phyloP scores from a whole-genome alignment of 2,329 filamentous ascomycete genomes.

The Penicillium sp. region DNA sequence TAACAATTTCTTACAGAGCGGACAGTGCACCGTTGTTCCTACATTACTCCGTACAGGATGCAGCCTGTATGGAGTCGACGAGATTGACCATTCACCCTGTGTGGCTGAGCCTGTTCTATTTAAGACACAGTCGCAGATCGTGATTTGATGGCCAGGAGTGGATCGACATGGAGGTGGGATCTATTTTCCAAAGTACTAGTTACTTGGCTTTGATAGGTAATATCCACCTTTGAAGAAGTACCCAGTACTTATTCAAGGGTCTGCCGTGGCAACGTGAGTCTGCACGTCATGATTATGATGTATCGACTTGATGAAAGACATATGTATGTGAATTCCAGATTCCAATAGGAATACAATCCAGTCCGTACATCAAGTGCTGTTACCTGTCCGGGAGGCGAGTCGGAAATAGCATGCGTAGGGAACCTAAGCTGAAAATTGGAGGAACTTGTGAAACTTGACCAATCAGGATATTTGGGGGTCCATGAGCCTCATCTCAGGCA shows the following conservation, averaged over 20 bases:
- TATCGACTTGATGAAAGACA: neutral
- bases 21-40: conserved; percentile 2
- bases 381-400: neutral
- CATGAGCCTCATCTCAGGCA: neutral
- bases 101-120: conserved; percentile 10
- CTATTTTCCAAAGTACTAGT: neutral
- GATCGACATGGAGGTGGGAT: neutral
- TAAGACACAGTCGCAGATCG: neutral
- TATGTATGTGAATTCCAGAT: neutral
- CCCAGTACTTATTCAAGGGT: neutral
- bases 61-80: neutral
- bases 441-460: neutral
- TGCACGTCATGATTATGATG: conserved; percentile 18
- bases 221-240: neutral
- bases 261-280: conserved; percentile 11
- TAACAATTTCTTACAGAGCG: neutral
- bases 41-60: neutral
- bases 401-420: conserved; percentile 1
- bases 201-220: neutral
- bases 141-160: neutral
- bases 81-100: conserved; percentile 1
- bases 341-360: conserved; percentile 1
- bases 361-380: neutral
- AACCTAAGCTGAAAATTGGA: neutral
- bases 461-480: neutral